Evolutionary conservation across 2,329 filamentous ascomycete genomes (phyloP).

Genomic region (Nannizzia gypsea): DNA sequence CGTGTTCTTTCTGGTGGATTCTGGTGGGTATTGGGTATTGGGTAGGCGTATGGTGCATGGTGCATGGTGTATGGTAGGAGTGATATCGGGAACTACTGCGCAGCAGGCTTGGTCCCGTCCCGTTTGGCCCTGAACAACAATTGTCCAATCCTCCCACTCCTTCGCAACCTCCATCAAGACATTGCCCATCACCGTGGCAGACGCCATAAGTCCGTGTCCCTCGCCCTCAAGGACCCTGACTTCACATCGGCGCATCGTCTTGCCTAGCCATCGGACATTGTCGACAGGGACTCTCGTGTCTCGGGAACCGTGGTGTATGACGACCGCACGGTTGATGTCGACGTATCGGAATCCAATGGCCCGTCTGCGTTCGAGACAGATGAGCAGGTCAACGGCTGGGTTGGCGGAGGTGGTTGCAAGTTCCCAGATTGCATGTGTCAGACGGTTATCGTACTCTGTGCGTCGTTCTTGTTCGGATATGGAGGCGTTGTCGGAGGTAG

Average conservation of each 20-base stretch:
- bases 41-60: too few relatives aligned
- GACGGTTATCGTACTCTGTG: slow-evolving; percentile 59
- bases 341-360: slow-evolving; percentile 94
- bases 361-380: slow-evolving; percentile 82
- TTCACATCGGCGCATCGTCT: slow-evolving; percentile 86
- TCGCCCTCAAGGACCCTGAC: slow-evolving; percentile 83
- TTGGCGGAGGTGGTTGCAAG: slow-evolving; percentile 84
- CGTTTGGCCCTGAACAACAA: slow-evolving; percentile 40
- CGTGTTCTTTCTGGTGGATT: too few relatives aligned
- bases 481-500: slow-evolving; percentile 24
- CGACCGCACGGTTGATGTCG: slow-evolving; percentile 79
- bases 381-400: slow-evolving; percentile 81
- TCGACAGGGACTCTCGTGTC: slow-evolving; percentile 89
- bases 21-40: too few relatives aligned
- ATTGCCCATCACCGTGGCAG: slow-evolving; percentile 79
- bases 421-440: slow-evolving; percentile 92
- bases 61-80: too few relatives aligned
- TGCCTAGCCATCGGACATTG: slow-evolving; percentile 88
- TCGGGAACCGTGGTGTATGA: slow-evolving; percentile 86
- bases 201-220: slow-evolving; percentile 92
- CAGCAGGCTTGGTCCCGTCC: slow-evolving; percentile 10
- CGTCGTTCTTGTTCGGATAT: slow-evolving; percentile 38
- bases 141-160: slow-evolving; percentile 85
- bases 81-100: neutral
- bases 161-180: slow-evolving; percentile 89